Evolutionary conservation across 768 basidiomycete genomes (phyloP).

Genomic region (Myochromella boudieri): DNA sequence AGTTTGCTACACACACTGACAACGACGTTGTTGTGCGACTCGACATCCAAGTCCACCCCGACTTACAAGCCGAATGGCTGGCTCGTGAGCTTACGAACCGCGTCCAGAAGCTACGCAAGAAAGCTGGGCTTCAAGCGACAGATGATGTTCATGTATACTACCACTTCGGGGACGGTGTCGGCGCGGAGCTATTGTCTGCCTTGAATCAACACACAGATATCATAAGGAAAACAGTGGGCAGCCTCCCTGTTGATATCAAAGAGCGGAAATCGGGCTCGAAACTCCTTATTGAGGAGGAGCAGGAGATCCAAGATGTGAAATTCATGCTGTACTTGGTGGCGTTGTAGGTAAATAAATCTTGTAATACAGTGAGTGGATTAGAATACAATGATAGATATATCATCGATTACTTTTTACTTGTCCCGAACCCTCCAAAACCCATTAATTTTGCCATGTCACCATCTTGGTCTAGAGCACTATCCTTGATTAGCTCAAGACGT

Average conservation of each 20-base stretch:
- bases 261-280: slow-evolving; percentile 46
- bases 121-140: slow-evolving; percentile 91
- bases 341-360: slow-evolving; percentile 31
- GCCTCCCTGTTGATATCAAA: slow-evolving; percentile 60
- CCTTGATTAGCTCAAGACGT: slow-evolving; percentile 62
- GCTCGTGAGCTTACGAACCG: slow-evolving; percentile 90
- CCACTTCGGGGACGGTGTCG: slow-evolving; percentile 67
- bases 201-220: slow-evolving; percentile 65
- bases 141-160: slow-evolving; percentile 93
- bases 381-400: slow-evolving; percentile 24
- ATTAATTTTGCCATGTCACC: slow-evolving; percentile 78
- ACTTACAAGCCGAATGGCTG: slow-evolving; percentile 85
- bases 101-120: slow-evolving; percentile 93
- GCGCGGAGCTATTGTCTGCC: slow-evolving; percentile 62
- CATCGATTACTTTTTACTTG: slow-evolving; percentile 68
- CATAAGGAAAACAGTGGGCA: slow-evolving; percentile 74
- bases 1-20: slow-evolving; percentile 84
- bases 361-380: slow-evolving; percentile 28
- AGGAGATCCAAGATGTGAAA: slow-evolving; percentile 79
- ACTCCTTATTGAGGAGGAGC: slow-evolving; percentile 81
- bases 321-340: slow-evolving; percentile 70
- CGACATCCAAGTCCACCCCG: slow-evolving; percentile 84
- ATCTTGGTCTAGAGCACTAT: slow-evolving; percentile 45
- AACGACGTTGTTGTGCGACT: slow-evolving; percentile 93
- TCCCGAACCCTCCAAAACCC: slow-evolving; percentile 91